These are phyloP conservation scores for Tricholoma furcatifolium DNA, from an alignment of 768 basidiomycete species.

Conservation along the genomic window DNA sequence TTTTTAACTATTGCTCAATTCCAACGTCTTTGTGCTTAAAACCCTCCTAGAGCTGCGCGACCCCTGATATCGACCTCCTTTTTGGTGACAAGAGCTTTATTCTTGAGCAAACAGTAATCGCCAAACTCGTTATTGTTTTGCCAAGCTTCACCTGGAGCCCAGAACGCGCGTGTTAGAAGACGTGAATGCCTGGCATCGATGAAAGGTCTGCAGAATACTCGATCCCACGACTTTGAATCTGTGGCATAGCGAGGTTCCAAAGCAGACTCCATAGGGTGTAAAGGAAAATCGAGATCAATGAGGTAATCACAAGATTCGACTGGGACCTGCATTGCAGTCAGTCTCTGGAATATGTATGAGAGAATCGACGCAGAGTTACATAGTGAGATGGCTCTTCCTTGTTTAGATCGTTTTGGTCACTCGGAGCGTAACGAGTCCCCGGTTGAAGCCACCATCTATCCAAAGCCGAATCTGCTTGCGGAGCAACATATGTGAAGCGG, in stretches of 20 bases:
- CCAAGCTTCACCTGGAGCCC: constrained; percentile 75
- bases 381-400: constrained; percentile 74
- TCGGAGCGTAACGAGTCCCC: constrained; percentile 60
- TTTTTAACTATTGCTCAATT: neutral
- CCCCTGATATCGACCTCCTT: constrained; percentile 32
- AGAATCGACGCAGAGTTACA: constrained; percentile 40
- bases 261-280: constrained; percentile 49
- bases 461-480: constrained; percentile 16
- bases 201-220: constrained; percentile 78
- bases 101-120: constrained; percentile 86
- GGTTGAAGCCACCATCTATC: constrained; percentile 50
- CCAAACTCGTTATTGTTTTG: constrained; percentile 74
- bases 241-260: constrained; percentile 81
- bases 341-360: constrained; percentile 4
- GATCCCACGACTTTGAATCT: constrained; percentile 73
- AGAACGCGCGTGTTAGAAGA: constrained; percentile 72
- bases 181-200: constrained; percentile 78
- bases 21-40: neutral
- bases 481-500: constrained; percentile 58
- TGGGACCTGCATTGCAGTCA: constrained; percentile 50
- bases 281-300: constrained; percentile 86
- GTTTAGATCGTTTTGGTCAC: constrained; percentile 86
- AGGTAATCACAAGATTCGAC: constrained; percentile 82
- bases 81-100: constrained; percentile 39
- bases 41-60: constrained; percentile 12